A percentile compares a stretch with the other conserved stretches of the same genome.
Conservation (phyloP, 192 early-diverging fungal species). For the Haplosporangium gracile region DNA sequence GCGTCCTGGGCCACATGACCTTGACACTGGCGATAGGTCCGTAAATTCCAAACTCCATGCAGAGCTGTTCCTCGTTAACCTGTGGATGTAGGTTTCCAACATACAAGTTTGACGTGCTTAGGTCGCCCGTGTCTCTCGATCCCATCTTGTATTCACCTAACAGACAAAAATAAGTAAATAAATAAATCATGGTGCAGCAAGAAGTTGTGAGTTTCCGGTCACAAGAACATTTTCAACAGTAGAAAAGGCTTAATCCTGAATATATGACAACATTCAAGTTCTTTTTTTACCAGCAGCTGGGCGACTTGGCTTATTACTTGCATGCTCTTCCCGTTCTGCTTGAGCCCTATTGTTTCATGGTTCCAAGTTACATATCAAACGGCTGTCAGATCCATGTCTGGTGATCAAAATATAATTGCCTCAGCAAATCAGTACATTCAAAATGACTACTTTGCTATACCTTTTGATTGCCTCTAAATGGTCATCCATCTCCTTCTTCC, state of each 20-base stretch:
- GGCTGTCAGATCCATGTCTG: neutral
- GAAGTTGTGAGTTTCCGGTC: neutral
- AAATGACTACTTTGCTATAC: slow-evolving; percentile 19
- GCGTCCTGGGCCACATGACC: slow-evolving; percentile 95
- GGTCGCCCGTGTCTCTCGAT: slow-evolving; percentile 83
- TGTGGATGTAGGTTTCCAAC: slow-evolving; percentile 84
- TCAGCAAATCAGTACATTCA: neutral
- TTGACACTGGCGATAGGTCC: slow-evolving; percentile 94
- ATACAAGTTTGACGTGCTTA: slow-evolving; percentile 86
- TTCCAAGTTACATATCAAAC: slow-evolving; percentile 4
- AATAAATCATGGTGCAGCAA: too few relatives aligned
- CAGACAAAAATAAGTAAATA: neutral
- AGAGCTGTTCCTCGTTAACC: slow-evolving; percentile 79
- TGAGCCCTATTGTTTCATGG: slow-evolving; percentile 61
- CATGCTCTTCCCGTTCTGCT: slow-evolving; percentile 71
- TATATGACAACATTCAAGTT: neutral
- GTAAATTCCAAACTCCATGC: slow-evolving; percentile 80
- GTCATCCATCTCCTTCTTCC: slow-evolving; percentile 85
- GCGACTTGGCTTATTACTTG: slow-evolving; percentile 54
- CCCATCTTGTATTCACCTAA: slow-evolving; percentile 48
- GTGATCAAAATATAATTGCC: neutral
- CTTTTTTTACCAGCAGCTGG: slow-evolving; percentile 32
- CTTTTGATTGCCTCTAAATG: slow-evolving; percentile 89
- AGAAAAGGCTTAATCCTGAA: too few relatives aligned
- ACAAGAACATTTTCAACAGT: neutral